These are phyloP conservation scores for Periconia sp. DNA, from an alignment of 2,329 filamentous ascomycete species.

Conservation along the genomic window DNA sequence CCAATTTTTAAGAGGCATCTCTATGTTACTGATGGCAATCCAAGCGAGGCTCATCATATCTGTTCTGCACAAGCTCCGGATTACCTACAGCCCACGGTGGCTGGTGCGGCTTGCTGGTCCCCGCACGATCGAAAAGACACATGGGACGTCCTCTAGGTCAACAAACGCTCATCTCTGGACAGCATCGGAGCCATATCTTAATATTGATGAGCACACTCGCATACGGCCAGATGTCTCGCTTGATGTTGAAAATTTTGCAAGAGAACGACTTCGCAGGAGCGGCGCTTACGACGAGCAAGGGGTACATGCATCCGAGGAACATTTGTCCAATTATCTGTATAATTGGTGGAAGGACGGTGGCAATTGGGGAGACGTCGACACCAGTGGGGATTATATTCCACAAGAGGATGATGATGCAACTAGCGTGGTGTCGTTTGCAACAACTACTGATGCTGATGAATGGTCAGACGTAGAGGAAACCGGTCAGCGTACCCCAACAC, in stretches of 20 bases:
- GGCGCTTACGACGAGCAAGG: conserved; percentile 32
- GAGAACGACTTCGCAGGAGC: conserved; percentile 61
- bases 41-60: conserved; percentile 62
- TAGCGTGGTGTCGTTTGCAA: conserved; percentile 75
- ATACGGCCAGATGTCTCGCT: conserved; percentile 48
- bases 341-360: conserved; percentile 83
- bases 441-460: conserved; percentile 50
- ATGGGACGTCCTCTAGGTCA: conserved; percentile 6
- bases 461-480: conserved; percentile 54
- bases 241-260: conserved; percentile 82
- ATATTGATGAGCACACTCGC: conserved; percentile 29
- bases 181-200: conserved; percentile 27
- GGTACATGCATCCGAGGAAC: conserved; percentile 60
- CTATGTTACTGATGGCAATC: conserved; percentile 66
- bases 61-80: conserved; percentile 63
- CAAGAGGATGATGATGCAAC: conserved; percentile 73
- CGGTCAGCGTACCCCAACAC: conserved; percentile 75
- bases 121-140: conserved; percentile 35
- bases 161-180: conserved; percentile 2
- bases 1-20: conserved; percentile 79
- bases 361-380: conserved; percentile 83
- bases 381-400: conserved; percentile 78
- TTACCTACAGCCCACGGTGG: conserved; percentile 69
- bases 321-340: conserved; percentile 78
- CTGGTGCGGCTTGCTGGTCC: conserved; percentile 59